phyloP scores from a whole-genome alignment of 257 asterid species.

The Lithospermum erythrorhizon region DNA sequence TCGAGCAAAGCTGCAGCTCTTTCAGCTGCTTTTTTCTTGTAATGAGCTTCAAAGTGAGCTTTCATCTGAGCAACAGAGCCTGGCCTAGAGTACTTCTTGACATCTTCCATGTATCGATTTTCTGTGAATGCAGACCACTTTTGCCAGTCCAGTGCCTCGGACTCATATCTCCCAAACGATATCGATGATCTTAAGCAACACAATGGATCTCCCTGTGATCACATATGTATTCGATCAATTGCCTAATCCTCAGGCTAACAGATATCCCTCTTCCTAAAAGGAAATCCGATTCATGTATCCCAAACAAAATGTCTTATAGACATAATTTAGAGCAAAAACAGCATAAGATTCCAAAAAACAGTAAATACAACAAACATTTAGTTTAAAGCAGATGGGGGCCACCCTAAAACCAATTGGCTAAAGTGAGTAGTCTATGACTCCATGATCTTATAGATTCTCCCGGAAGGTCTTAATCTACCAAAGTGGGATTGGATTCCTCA shows the following conservation, averaged over 20 bases:
- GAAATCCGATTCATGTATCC: too few species aligned
- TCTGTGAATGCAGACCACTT: constrained; percentile 80
- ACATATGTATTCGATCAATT: not conserved
- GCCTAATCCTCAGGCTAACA: not conserved
- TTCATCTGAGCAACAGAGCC: constrained; percentile 95
- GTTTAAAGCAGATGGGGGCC: too few species aligned
- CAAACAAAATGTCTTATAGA: too few species aligned
- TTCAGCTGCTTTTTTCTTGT: constrained; percentile 42
- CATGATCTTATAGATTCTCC: too few species aligned
- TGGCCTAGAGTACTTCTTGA: constrained; percentile 63
- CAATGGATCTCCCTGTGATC: constrained; percentile 52
- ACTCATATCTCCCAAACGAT: constrained; percentile 81
- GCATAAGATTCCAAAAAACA: not conserved
- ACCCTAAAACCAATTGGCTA: too few species aligned
- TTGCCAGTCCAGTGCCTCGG: constrained; percentile 78
- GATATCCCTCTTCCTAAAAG: not conserved
- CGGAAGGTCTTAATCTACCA: too few species aligned
- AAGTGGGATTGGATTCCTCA: too few species aligned
- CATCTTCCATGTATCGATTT: constrained; percentile 75
- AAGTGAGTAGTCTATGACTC: too few species aligned
- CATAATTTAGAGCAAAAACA: too few species aligned
- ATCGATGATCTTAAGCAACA: constrained; percentile 65
- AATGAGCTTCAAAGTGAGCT: constrained; percentile 88
- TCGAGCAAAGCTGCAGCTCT: constrained; percentile 57
- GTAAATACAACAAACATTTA: too few species aligned